These are phyloP conservation scores for Colletotrichum cereale DNA, from an alignment of 2,329 filamentous ascomycete genomes.

Conservation along the genomic window DNA sequence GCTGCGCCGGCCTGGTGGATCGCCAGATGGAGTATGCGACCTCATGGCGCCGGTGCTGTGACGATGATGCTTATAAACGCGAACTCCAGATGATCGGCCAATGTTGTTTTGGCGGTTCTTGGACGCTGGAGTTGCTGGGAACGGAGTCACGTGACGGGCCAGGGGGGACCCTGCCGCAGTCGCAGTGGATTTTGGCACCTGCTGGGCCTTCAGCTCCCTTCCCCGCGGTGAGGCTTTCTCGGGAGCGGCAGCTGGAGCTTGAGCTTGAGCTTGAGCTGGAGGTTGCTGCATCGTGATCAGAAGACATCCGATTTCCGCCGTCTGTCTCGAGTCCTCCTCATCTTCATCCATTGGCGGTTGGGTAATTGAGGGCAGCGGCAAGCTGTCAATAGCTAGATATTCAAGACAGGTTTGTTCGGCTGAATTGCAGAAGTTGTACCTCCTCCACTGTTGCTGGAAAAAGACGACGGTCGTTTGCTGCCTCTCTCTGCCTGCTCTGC, in stretches of 20 bases:
- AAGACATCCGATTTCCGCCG: neutral
- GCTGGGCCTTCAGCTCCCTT: neutral
- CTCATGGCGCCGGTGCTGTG: conserved; percentile 48
- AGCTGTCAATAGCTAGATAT: no score
- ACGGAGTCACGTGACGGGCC: conserved; percentile 20
- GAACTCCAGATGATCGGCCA: conserved; percentile 32
- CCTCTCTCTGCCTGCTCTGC: neutral
- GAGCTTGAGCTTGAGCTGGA: neutral
- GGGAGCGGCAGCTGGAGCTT: neutral
- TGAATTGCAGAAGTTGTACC: neutral
- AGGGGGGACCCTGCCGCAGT: conserved; percentile 1
- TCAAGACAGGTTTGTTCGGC: neutral
- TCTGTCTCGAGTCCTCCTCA: neutral
- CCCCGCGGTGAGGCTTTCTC: conserved; percentile 15
- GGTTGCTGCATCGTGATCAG: neutral
- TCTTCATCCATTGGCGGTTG: neutral
- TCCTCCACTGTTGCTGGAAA: neutral
- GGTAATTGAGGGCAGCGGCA: neutral
- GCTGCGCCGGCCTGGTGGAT: conserved; percentile 47
- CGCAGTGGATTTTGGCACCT: neutral
- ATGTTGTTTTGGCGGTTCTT: conserved; percentile 38
- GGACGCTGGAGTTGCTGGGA: conserved; percentile 21
- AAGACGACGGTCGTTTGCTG: neutral
- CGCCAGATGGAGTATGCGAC: conserved; percentile 44
- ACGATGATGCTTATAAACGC: conserved; percentile 32